Conservation (phyloP, 192 early-diverging fungal genomes). For the Linnemannia schmuckeri region DNA sequence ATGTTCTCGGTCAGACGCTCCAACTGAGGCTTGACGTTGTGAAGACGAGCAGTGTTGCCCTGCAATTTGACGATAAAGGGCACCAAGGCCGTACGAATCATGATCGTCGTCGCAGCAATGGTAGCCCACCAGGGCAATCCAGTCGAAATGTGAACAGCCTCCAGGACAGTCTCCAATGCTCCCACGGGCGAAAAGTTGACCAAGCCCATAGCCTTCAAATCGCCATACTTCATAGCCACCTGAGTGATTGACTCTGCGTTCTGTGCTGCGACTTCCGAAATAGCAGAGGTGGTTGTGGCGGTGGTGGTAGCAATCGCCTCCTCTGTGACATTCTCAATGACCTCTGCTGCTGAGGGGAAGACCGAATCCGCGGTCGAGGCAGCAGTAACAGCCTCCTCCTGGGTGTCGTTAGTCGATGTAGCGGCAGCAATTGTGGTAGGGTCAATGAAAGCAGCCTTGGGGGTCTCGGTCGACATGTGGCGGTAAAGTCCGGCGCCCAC, state of each 20-base stretch:
- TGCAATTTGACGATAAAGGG: slow-evolving; percentile 83
- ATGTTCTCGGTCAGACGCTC: slow-evolving; percentile 77
- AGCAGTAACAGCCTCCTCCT: slow-evolving; percentile 13
- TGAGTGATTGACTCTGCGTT: slow-evolving; percentile 59
- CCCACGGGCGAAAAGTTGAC: slow-evolving; percentile 80
- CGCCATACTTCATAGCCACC: slow-evolving; percentile 83
- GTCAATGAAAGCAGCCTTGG: slow-evolving; percentile 41
- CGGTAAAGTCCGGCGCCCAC: slow-evolving; percentile 44
- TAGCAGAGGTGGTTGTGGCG: slow-evolving; percentile 20
- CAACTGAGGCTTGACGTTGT: slow-evolving; percentile 80
- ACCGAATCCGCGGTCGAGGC: slow-evolving; percentile 3
- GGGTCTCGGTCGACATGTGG: slow-evolving; percentile 46
- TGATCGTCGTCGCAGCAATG: slow-evolving; percentile 78
- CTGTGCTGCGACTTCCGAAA: slow-evolving; percentile 45
- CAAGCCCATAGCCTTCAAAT: slow-evolving; percentile 87
- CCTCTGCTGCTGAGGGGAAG: slow-evolving; percentile 44
- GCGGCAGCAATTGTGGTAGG: slow-evolving; percentile 23
- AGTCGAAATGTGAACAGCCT: slow-evolving; percentile 82
- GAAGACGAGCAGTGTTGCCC: slow-evolving; percentile 74
- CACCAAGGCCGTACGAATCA: slow-evolving; percentile 75
- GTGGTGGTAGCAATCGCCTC: slow-evolving; percentile 28
- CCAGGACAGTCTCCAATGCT: slow-evolving; percentile 76
- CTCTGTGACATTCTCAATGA: slow-evolving; percentile 44
- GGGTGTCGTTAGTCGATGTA: not conserved
- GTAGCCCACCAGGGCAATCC: slow-evolving; percentile 96